Evolutionary conservation across 768 basidiomycete genomes (phyloP).

Genomic region (Serendipita vermifera): DNA sequence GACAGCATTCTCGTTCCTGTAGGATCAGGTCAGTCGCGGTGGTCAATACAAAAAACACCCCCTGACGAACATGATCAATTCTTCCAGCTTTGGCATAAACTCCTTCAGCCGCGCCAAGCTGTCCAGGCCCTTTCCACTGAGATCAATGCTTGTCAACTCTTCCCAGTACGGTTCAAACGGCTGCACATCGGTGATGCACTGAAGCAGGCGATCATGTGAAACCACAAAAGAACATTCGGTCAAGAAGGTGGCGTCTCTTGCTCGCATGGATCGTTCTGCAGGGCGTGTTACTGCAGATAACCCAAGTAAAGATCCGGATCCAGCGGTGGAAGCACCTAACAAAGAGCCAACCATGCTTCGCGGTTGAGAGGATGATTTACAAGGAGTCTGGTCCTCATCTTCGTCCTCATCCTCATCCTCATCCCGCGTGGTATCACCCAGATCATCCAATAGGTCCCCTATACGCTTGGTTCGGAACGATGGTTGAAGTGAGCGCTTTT

Average conservation of each 20-base stretch:
- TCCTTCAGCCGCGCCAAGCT: conserved; percentile 79
- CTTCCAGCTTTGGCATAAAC: conserved; percentile 71
- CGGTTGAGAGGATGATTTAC: background rate
- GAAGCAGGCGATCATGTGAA: conserved; percentile 80
- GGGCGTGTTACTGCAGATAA: too few relatives aligned
- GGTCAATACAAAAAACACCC: background rate
- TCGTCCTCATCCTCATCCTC: conserved; percentile 26
- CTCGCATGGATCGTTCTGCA: background rate
- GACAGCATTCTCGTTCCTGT: conserved; percentile 59
- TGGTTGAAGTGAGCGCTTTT: conserved; percentile 23
- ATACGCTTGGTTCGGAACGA: conserved; percentile 72
- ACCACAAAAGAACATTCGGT: conserved; percentile 96
- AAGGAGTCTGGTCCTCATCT: conserved; percentile 23
- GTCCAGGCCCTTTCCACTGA: conserved; percentile 59
- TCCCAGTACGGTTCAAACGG: conserved; percentile 97
- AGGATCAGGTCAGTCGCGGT: background rate
- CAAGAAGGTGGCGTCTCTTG: conserved; percentile 51
- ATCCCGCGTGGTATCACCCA: conserved; percentile 34
- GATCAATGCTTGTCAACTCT: conserved; percentile 54
- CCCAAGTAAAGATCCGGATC: conserved; percentile 28
- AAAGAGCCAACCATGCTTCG: conserved; percentile 1
- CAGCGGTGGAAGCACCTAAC: conserved; percentile 5
- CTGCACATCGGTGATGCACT: conserved; percentile 87
- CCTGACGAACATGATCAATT: conserved; percentile 46
- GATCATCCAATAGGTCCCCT: conserved; percentile 59